Evolutionary conservation across 768 basidiomycete species (phyloP), one percentile per base, ranked within the genome.

Genomic region (Leccinellum albellum): DNA sequence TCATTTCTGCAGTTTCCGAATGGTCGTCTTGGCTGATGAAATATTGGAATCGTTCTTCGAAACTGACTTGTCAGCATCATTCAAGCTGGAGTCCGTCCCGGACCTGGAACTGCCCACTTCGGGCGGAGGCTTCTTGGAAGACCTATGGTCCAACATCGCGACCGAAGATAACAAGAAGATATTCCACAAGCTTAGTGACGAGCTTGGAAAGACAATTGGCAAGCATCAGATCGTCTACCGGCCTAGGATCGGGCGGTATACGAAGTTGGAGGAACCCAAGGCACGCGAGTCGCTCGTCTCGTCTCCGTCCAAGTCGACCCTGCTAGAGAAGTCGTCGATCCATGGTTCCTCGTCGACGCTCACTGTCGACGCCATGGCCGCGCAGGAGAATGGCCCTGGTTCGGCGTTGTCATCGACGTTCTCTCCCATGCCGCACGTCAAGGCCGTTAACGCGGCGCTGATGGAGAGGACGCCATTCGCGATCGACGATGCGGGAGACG

Each of bases 21-120:
- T 98, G 97, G 96, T 98, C 40, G 90, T 99, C 5, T 80, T 99
- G 9, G 95, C 96, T 1, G 97, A 98, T 62, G 95, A 98, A 70
- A 80, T 98, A 26, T 82, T 99, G 24, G 97, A 99, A 70, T 88
- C 90, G 1, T 99, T 99, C 80, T 99, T 98, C 65, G 94, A 94
- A 66, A 84, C 88, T 0, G 97, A 98, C 70, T 77, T 99, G 59
- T 85, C 91, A 0, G 84, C 82, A 1, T 94, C 94, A 3, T 98
- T 97, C 82, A 81, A 84, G 60, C 78, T 97, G 32, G 86, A 89
- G 55, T 76, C 81, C 15, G 77, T 89, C 6, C 81, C 84, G 0
- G 87, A 90, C 54, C 77, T 83, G 66, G 91, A 88, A 61, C 74
- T 87, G 17, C 78, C 85, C 2, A 76, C 78, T 20, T 74, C 79